phyloP scores from a whole-genome alignment of 805 yeast genomes.

The Candida methanosorbosa region DNA sequence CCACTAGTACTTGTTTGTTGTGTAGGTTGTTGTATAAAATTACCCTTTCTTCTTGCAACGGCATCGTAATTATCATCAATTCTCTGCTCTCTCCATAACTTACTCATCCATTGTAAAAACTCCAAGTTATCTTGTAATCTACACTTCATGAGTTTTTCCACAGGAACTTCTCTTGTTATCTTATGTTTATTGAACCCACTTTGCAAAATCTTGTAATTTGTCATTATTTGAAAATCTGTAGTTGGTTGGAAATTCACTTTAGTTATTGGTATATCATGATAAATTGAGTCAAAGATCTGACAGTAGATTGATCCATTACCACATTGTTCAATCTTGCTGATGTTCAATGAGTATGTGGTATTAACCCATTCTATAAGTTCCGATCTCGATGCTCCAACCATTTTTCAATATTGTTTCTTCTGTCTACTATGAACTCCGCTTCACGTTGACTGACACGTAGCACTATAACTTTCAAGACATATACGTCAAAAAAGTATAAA shows the following conservation, averaged over 20 bases:
- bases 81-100: conserved; percentile 70
- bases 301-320: conserved; percentile 96
- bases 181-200: conserved; percentile 63
- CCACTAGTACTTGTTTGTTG: not conserved
- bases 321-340: conserved; percentile 81
- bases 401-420: too few species aligned
- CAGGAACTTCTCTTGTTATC: conserved; percentile 69
- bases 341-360: conserved; percentile 50
- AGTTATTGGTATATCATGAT: conserved; percentile 71
- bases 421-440: too few species aligned
- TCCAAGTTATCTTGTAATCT: conserved; percentile 90
- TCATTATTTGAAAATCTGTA: conserved; percentile 66
- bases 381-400: conserved; percentile 67
- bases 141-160: conserved; percentile 77
- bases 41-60: conserved; percentile 37
- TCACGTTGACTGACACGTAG: too few species aligned
- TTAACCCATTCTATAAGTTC: conserved; percentile 86
- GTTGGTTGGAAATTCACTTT: conserved; percentile 66
- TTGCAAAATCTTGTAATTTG: conserved; percentile 83
- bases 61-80: conserved; percentile 70
- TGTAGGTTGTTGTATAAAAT: conserved; percentile 4
- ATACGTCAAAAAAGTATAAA: too few species aligned
- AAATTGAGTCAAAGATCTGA: conserved; percentile 81
- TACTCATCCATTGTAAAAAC: conserved; percentile 86
- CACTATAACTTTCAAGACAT: too few species aligned